These are phyloP conservation scores for Cyclanthera cordifolia DNA, from an alignment of 306 rosid genomes.

Conservation along the genomic window DNA sequence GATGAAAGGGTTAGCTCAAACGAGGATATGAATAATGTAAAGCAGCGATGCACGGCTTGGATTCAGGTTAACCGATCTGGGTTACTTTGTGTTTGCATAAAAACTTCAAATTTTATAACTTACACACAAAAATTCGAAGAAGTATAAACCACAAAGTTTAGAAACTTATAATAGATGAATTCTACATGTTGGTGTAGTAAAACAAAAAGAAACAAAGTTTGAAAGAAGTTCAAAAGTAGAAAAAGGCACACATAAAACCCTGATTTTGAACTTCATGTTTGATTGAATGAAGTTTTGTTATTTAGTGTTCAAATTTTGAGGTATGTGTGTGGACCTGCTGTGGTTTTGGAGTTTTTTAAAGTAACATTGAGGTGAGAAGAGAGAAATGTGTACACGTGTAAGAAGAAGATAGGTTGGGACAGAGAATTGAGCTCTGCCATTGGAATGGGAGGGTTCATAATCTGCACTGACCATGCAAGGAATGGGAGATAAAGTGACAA, in stretches of 20 bases:
- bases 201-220: no score
- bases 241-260: neutral
- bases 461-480: constrained; percentile 20
- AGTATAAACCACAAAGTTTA: no score
- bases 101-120: no score
- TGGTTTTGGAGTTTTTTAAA: neutral
- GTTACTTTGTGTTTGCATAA: no score
- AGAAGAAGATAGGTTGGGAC: neutral
- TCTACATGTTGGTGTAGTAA: no score
- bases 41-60: no score
- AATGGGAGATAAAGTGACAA: constrained; percentile 22
- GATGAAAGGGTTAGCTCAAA: no score
- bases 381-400: neutral
- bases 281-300: neutral
- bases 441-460: constrained; percentile 9
- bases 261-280: neutral
- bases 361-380: neutral
- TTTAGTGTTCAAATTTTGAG: neutral
- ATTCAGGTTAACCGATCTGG: no score
- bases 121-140: no score
- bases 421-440: neutral
- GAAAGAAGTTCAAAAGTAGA: neutral
- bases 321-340: no score
- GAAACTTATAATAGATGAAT: no score
- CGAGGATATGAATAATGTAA: no score